These are phyloP conservation scores for Hymenoscyphus fructigenus DNA, from an alignment of 2,329 filamentous ascomycete genomes.

Conservation along the genomic window DNA sequence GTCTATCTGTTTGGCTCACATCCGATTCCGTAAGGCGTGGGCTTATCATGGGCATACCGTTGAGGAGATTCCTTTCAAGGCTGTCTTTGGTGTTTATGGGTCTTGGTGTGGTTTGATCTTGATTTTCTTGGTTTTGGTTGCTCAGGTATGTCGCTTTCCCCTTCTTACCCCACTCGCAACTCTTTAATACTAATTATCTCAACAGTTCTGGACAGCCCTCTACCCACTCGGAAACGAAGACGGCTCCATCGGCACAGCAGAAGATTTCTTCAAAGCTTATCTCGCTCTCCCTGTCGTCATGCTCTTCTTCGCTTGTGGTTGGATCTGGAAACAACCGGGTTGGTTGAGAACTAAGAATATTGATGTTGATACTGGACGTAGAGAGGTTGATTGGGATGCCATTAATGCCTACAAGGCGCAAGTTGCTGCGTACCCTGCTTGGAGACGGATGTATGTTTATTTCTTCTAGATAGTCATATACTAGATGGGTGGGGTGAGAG, in stretches of 20 bases:
- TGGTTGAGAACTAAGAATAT: constrained; percentile 61
- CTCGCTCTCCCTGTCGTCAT: constrained; percentile 54
- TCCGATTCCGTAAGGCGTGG: constrained; percentile 64
- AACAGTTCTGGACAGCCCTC: constrained; percentile 49
- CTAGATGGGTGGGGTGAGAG: neutral
- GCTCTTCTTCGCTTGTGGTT: constrained; percentile 55
- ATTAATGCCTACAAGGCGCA: constrained; percentile 50
- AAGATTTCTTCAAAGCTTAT: constrained; percentile 55
- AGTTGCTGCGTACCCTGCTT: constrained; percentile 52
- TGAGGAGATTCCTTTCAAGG: constrained; percentile 45
- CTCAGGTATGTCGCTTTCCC: constrained; percentile 38
- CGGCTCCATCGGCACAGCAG: constrained; percentile 45
- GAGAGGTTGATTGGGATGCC: constrained; percentile 52
- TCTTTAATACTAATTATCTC: neutral
- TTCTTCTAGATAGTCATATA: constrained; percentile 1
- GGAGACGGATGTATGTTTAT: constrained; percentile 36
- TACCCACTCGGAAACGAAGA: constrained; percentile 55
- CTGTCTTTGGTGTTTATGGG: constrained; percentile 57
- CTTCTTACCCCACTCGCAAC: too few species aligned
- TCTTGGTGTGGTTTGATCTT: constrained; percentile 66
- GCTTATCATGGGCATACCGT: constrained; percentile 54
- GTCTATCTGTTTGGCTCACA: constrained; percentile 62
- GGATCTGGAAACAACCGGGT: constrained; percentile 62
- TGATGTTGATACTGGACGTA: constrained; percentile 64
- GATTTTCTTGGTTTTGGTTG: constrained; percentile 65